Conservation (phyloP, 2,329 filamentous ascomycete species). For the Macroventuria anomochaeta region DNA sequence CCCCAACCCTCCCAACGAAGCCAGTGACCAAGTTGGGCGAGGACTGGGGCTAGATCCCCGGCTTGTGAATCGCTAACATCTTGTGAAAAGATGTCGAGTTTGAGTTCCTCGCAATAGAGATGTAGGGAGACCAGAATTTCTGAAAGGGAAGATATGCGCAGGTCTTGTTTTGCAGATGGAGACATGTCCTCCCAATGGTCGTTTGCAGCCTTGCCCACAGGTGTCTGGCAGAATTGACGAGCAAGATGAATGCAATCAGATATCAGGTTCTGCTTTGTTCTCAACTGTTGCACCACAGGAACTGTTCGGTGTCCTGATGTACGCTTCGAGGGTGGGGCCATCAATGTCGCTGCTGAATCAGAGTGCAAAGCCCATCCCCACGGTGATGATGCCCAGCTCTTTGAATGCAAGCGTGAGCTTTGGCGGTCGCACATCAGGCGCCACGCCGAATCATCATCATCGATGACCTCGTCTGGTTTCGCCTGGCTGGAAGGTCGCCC, state of each 20-base stretch:
- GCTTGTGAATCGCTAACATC: slow-evolving; percentile 55
- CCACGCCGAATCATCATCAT: slow-evolving; percentile 42
- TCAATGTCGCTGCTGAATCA: slow-evolving; percentile 29
- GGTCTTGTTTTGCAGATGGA: slow-evolving; percentile 43
- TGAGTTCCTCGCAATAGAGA: slow-evolving; percentile 86
- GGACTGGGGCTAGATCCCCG: slow-evolving; percentile 69
- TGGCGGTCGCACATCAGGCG: slow-evolving; percentile 44
- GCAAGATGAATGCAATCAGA: slow-evolving; percentile 40
- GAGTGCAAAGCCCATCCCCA: slow-evolving; percentile 46
- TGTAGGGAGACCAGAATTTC: slow-evolving; percentile 77
- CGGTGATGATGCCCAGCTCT: slow-evolving; percentile 40
- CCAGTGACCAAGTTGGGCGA: slow-evolving; percentile 84
- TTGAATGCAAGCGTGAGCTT: slow-evolving; percentile 29
- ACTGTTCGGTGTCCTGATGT: slow-evolving; percentile 19
- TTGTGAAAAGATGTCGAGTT: slow-evolving; percentile 70
- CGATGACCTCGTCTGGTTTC: slow-evolving; percentile 30
- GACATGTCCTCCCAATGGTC: slow-evolving; percentile 63
- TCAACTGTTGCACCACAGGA: slow-evolving; percentile 37
- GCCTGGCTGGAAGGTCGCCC: slow-evolving; percentile 33
- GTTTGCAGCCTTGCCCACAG: slow-evolving; percentile 49
- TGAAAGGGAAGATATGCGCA: slow-evolving; percentile 64
- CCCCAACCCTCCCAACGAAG: slow-evolving; percentile 74
- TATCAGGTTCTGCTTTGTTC: slow-evolving; percentile 36
- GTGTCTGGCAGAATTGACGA: slow-evolving; percentile 44
- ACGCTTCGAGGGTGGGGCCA: slow-evolving; percentile 34